phyloP scores from a whole-genome alignment of 2,329 filamentous ascomycete genomes.

The Juglanconis oblonga region DNA sequence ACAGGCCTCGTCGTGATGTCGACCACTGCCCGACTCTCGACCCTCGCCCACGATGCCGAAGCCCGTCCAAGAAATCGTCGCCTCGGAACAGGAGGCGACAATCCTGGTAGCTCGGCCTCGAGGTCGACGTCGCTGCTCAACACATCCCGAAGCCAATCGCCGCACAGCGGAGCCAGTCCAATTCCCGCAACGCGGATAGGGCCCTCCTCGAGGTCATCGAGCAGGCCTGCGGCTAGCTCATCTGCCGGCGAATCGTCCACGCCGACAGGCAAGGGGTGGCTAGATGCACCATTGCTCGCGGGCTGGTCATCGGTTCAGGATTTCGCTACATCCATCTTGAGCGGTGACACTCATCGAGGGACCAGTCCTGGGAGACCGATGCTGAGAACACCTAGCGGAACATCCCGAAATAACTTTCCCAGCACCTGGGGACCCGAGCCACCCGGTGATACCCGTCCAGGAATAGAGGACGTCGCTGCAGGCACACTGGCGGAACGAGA shows the following conservation, averaged over 20 bases:
- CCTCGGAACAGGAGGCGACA: slow-evolving; percentile 31
- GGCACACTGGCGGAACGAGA: slow-evolving; percentile 54
- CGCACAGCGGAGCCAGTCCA: slow-evolving; percentile 43
- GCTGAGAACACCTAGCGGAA: slow-evolving; percentile 27
- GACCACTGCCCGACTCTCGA: slow-evolving; percentile 42
- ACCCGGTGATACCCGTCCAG: slow-evolving; percentile 35
- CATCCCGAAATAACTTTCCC: slow-evolving; percentile 23
- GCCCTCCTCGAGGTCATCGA: slow-evolving; percentile 24
- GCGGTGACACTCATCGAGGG: slow-evolving; percentile 27
- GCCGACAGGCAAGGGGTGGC: slow-evolving; percentile 36
- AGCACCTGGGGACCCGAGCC: slow-evolving; percentile 51
- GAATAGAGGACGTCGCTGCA: slow-evolving; percentile 48
- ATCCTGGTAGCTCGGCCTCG: slow-evolving; percentile 24
- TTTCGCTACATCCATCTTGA: slow-evolving; percentile 46
- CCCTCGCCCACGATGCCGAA: slow-evolving; percentile 40
- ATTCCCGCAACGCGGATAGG: slow-evolving; percentile 42
- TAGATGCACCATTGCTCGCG: slow-evolving; percentile 50
- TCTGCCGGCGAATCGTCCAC: slow-evolving; percentile 10
- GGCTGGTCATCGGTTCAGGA: slow-evolving; percentile 56
- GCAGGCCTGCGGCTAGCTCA: slow-evolving; percentile 3
- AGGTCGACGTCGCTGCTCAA: slow-evolving; percentile 27
- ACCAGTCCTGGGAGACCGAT: slow-evolving; percentile 29
- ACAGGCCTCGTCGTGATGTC: slow-evolving; percentile 32
- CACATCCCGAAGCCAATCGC: slow-evolving; percentile 27
- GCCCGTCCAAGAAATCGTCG: slow-evolving; percentile 52